A percentile compares a stretch with the other conserved stretches of the same genome.
phyloP scores from a whole-genome alignment of 768 basidiomycete genomes.

The Neoboletus subvelutipes region DNA sequence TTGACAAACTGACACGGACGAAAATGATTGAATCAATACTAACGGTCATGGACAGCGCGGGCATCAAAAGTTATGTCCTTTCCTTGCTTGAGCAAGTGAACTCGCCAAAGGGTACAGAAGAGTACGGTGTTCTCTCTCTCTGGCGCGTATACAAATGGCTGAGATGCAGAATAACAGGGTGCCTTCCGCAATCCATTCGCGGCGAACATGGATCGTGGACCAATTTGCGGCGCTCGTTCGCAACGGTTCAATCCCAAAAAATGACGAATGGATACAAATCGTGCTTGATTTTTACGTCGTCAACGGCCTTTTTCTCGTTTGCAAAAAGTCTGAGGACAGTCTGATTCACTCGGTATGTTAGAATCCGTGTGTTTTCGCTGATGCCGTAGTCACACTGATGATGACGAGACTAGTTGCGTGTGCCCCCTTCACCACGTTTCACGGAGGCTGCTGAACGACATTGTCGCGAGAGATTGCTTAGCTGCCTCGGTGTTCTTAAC shows the following conservation, averaged over 20 bases:
- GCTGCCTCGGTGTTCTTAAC: conserved; percentile 73
- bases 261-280: conserved; percentile 71
- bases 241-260: conserved; percentile 76
- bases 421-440: conserved; percentile 62
- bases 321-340: conserved; percentile 72
- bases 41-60: conserved; percentile 65
- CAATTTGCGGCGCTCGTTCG: conserved; percentile 78
- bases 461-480: conserved; percentile 69
- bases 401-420: conserved; percentile 44
- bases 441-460: conserved; percentile 67
- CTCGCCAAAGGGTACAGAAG: conserved; percentile 39
- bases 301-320: conserved; percentile 76
- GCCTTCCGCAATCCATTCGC: conserved; percentile 49
- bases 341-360: conserved; percentile 55
- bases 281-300: conserved; percentile 81
- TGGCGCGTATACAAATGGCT: conserved; percentile 6
- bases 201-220: conserved; percentile 81
- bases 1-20: conserved; percentile 89
- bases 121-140: conserved; percentile 36
- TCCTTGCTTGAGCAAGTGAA: conserved; percentile 68
- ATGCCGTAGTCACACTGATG: neutral
- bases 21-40: conserved; percentile 89
- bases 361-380: neutral
- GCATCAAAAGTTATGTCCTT: conserved; percentile 74
- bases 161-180: conserved; percentile 35